A percentile compares a stretch with the other conserved stretches of the same genome.
These are phyloP conservation scores for Takakia lepidozioides DNA, from an alignment of 225 moss, liverwort and hornwort genomes.

Conservation along the genomic window DNA sequence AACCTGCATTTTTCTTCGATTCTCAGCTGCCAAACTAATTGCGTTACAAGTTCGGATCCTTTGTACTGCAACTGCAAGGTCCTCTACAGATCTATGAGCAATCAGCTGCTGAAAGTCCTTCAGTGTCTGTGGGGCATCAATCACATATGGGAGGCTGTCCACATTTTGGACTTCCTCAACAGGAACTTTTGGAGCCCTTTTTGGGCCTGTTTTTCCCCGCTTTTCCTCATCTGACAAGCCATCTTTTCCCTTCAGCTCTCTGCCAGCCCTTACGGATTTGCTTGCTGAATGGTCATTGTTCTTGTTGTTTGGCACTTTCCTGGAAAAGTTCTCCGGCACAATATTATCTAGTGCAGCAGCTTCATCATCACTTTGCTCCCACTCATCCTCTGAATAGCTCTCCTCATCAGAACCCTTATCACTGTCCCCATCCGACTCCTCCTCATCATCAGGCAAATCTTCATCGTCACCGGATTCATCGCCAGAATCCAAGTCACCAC, in stretches of 20 bases:
- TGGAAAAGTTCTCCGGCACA: no score
- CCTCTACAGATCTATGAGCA: constrained; percentile 49
- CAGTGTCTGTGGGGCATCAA: constrained; percentile 75
- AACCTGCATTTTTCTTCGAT: constrained; percentile 97
- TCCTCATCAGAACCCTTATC: constrained; percentile 43
- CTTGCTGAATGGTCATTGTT: neutral
- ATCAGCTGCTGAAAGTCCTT: constrained; percentile 62
- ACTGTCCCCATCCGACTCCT: constrained; percentile 23
- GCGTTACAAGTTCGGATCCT: constrained; percentile 87
- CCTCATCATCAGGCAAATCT: constrained; percentile 12
- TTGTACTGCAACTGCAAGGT: constrained; percentile 65
- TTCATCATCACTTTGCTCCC: constrained; percentile 60
- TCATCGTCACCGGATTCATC: constrained; percentile 24
- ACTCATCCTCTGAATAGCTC: constrained; percentile 39
- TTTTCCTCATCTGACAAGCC: no score
- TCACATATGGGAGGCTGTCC: constrained; percentile 68
- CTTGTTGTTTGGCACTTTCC: neutral
- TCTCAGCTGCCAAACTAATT: constrained; percentile 85
- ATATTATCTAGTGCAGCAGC: constrained; percentile 27
- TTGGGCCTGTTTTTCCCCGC: constrained; percentile 10
- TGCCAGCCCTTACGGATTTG: neutral
- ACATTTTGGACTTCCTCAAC: constrained; percentile 14
- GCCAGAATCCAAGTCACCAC: constrained; percentile 23
- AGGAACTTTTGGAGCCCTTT: constrained; percentile 10
- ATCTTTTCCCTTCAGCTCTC: neutral